Percentiles rank a stretch among this genome's conserved stretches.
These are phyloP conservation scores for Agaricales sp. DNA, from an alignment of 1,284 basidiomycete genomes.

Conservation along the genomic window DNA sequence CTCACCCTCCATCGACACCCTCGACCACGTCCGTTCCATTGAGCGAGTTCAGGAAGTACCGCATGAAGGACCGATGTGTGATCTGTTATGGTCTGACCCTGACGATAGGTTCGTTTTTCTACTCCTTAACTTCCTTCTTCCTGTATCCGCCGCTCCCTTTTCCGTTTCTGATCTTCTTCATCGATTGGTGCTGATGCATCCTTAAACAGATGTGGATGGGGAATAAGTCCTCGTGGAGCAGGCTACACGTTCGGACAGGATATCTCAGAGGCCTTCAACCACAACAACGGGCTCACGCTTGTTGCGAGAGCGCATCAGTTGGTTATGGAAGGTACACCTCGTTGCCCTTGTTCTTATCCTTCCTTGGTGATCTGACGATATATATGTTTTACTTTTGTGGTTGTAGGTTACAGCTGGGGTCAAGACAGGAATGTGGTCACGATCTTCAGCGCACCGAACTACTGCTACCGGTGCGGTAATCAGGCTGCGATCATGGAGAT, in stretches of 20 bases:
- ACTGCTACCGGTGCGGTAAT: slow-evolving; percentile 99
- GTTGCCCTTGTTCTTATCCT: slow-evolving; percentile 4
- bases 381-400: slow-evolving; percentile 1
- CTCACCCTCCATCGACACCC: slow-evolving; percentile 97
- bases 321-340: slow-evolving; percentile 86
- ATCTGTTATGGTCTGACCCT: slow-evolving; percentile 97
- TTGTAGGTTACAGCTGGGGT: slow-evolving; percentile 84
- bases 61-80: slow-evolving; percentile 99
- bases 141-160: neutral
- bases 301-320: slow-evolving; percentile 95
- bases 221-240: slow-evolving; percentile 96
- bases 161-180: neutral
- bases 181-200: neutral
- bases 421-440: slow-evolving; percentile 99
- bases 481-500: slow-evolving; percentile 99
- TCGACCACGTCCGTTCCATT: slow-evolving; percentile 97
- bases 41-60: slow-evolving; percentile 99
- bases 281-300: slow-evolving; percentile 97
- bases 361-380: slow-evolving; percentile 7
- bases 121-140: neutral
- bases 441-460: slow-evolving; percentile 98
- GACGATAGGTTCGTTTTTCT: slow-evolving; percentile 61
- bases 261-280: slow-evolving; percentile 96
- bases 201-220: slow-evolving; percentile 77
- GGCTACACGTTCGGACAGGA: slow-evolving; percentile 99